These are phyloP conservation scores for Bipolaris bicolor DNA, from an alignment of 2,329 filamentous ascomycete genomes.

Conservation along the genomic window DNA sequence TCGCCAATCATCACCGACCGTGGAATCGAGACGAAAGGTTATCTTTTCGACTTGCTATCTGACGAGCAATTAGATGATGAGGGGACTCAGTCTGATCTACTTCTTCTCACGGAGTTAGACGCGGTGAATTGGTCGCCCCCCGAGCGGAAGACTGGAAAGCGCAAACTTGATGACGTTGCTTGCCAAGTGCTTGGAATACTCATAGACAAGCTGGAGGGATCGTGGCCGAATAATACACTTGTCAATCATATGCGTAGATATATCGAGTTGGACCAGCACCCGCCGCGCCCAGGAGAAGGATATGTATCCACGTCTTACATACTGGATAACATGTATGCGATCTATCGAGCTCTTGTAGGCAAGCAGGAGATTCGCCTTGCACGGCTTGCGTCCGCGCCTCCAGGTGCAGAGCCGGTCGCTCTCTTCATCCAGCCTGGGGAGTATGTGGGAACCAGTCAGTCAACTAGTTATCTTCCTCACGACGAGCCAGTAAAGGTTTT, in stretches of 20 bases:
- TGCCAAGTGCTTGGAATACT: not conserved
- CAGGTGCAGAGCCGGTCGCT: conserved; percentile 7
- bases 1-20: conserved; percentile 6
- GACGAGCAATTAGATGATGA: not conserved
- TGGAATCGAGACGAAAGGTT: conserved; percentile 20
- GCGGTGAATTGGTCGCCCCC: not conserved
- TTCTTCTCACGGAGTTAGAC: not conserved
- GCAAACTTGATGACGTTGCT: not conserved
- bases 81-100: not conserved
- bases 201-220: not conserved
- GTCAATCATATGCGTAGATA: not conserved
- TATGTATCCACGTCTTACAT: conserved; percentile 9
- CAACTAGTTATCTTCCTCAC: not conserved
- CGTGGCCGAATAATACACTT: not conserved
- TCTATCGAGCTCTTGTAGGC: conserved; percentile 14
- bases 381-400: conserved; percentile 6
- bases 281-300: not conserved
- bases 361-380: conserved; percentile 15
- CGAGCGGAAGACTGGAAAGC: not conserved
- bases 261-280: conserved; percentile 4
- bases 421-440: conserved; percentile 16
- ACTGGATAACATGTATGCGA: conserved; percentile 14
- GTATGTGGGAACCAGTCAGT: not conserved
- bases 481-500: conserved; percentile 7
- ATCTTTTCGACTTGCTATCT: conserved; percentile 12